phyloP scores from a whole-genome alignment of 2,329 filamentous ascomycete species.

The Fusarium algeriense region DNA sequence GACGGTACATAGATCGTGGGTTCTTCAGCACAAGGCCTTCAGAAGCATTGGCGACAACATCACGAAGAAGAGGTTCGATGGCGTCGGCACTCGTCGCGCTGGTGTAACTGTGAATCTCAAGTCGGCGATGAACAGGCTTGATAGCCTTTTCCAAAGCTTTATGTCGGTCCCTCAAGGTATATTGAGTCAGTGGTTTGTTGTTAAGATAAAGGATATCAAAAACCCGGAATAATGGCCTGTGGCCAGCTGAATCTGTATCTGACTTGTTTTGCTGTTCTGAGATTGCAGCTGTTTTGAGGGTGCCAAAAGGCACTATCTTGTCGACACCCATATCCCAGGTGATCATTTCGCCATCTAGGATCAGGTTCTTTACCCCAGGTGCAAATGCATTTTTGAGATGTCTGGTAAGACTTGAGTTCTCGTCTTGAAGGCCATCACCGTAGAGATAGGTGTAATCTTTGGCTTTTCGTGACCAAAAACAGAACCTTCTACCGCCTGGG shows the following conservation, averaged over 20 bases:
- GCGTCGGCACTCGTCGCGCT: constrained; percentile 75
- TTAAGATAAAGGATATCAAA: constrained; percentile 96
- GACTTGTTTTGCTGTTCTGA: constrained; percentile 75
- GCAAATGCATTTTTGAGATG: constrained; percentile 84
- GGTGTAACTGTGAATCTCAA: constrained; percentile 84
- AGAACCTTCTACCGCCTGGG: constrained; percentile 79
- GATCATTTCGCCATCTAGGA: constrained; percentile 98
- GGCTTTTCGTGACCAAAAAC: constrained; percentile 94
- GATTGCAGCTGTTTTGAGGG: constrained; percentile 89
- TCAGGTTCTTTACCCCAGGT: constrained; percentile 82
- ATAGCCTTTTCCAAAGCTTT: constrained; percentile 80
- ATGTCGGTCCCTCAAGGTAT: constrained; percentile 84
- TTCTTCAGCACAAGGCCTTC: constrained; percentile 97
- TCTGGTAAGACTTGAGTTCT: constrained; percentile 81
- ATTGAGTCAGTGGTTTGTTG: constrained; percentile 80
- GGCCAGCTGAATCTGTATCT: constrained; percentile 62
- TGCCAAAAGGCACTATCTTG: constrained; percentile 89
- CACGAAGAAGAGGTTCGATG: constrained; percentile 83
- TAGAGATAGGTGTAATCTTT: constrained; percentile 98
- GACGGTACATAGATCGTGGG: constrained; percentile 83
- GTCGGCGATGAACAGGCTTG: constrained; percentile 75
- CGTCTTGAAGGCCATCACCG: constrained; percentile 79
- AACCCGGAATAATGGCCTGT: constrained; percentile 81
- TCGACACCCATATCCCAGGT: constrained; percentile 93
- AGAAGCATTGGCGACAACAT: constrained; percentile 86